Percentiles rank a stretch among this genome's conserved stretches.
These are phyloP conservation scores for Suzukiozyma palmioleophila DNA, from an alignment of 1,139 yeast species.

Conservation along the genomic window DNA sequence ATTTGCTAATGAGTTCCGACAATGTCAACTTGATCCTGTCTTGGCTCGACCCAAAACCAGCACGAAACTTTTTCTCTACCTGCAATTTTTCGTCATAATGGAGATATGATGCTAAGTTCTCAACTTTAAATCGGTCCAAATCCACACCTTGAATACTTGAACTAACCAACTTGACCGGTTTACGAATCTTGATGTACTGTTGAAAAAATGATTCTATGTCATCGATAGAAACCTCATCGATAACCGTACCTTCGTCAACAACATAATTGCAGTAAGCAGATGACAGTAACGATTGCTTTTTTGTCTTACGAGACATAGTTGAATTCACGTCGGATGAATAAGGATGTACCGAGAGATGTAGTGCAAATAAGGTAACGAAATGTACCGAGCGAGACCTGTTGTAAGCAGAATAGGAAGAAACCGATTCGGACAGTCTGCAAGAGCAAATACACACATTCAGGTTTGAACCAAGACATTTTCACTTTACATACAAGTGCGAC, in stretches of 20 bases:
- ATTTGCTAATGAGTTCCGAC: conserved; percentile 38
- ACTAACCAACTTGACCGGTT: conserved; percentile 34
- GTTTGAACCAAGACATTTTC: no score
- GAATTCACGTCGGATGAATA: no score
- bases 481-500: no score
- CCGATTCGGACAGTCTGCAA: no score
- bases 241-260: background rate
- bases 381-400: no score
- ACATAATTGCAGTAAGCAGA: background rate
- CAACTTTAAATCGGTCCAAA: conserved; percentile 26
- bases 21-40: conserved; percentile 47
- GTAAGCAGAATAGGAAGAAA: no score
- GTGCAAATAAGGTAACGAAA: no score
- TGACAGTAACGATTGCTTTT: background rate
- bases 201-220: conserved; percentile 18
- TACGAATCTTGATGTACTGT: conserved; percentile 26
- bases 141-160: conserved; percentile 21
- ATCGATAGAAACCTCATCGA: conserved; percentile 1
- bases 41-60: conserved; percentile 66
- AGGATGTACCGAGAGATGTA: no score
- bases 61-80: conserved; percentile 51
- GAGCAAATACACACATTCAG: no score
- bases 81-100: conserved; percentile 34
- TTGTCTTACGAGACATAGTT: background rate
- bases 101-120: conserved; percentile 29